These are phyloP conservation scores for Acer campestre DNA, from an alignment of 345 rosid genomes.

Conservation along the genomic window DNA sequence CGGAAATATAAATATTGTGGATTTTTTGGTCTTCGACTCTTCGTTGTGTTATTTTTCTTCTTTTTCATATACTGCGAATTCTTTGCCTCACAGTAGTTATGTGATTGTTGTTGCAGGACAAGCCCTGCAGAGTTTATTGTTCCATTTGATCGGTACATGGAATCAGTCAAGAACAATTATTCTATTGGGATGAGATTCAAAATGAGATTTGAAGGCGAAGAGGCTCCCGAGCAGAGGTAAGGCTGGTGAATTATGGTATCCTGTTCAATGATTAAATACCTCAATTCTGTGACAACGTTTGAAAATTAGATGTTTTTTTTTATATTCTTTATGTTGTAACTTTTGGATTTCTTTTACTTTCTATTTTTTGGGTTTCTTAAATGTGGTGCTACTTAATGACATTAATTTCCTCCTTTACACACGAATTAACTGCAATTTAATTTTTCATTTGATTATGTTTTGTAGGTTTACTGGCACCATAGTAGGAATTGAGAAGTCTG, in stretches of 20 bases:
- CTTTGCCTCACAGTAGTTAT: neutral
- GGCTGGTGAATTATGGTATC: neutral
- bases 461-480: conserved; percentile 80
- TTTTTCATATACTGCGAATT: neutral
- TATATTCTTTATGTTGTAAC: neutral
- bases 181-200: conserved; percentile 85
- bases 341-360: neutral
- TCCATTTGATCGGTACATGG: conserved; percentile 75
- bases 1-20: too few relatives aligned
- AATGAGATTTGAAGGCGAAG: conserved; percentile 94
- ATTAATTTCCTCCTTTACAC: neutral
- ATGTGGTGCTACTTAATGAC: neutral
- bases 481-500: conserved; percentile 70
- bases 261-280: neutral
- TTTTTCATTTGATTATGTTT: neutral
- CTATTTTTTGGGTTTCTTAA: neutral
- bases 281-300: neutral
- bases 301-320: neutral
- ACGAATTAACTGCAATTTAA: neutral
- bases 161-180: conserved; percentile 66
- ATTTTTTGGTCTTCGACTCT: neutral
- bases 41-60: neutral
- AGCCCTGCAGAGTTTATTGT: conserved; percentile 90
- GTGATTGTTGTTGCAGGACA: conserved; percentile 46
- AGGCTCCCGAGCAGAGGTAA: conserved; percentile 88